Base-by-base conservation (phyloP, 176 grass and related monocot species). In the Juncus effusus region DNA sequence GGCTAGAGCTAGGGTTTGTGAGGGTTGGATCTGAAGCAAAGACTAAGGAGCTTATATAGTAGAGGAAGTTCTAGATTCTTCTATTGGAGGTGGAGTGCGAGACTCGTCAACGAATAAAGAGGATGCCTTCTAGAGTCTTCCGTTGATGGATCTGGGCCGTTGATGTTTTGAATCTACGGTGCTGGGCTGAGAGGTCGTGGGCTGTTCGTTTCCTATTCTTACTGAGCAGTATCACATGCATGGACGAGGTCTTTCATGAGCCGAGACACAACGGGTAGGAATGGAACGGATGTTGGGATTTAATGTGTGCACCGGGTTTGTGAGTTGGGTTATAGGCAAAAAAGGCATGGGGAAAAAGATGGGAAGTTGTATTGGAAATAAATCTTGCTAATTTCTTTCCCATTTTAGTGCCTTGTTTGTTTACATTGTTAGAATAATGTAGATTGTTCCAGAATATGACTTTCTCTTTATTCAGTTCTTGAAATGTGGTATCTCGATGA, bases 51-150 rank as follows among this genome's bases (percentile, higher is more conserved):
- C 14, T 56, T 8, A 73, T 2, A 53, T 90, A 67, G 82, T 77
- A 80, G 61, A 54, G 3, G 6, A 38, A 58, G 61, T 77, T 95
- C 90, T 64, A 11, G 90, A 95, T 84, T 53, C 74, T 90, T 95
- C 90, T 78, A 75, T 80, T 5, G 10, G 76, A 14, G 13, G 37
- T 19, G 13, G 15, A 68, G 38, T 60, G 38, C 40, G 53, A 2
- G 38, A 51, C 36, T 59, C 64, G 40, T 51, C 59, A 12, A 42
- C 14, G 59, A 61, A 70, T 78, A 69, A 13, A 8, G 54, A n/a
- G 42, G 11, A 2, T 38, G 19, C 40, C 38, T 78, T 78, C 76
- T 78, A 62, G 76, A 78, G 42, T 1, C 56, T 78, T 78, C 76
- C 42, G 54, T 62, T 13, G 56, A 42, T 8, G 60, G 16, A 78